Evolutionary conservation across 2,329 filamentous ascomycete genomes (phyloP).

Genomic region (Aspergillus sergii): DNA sequence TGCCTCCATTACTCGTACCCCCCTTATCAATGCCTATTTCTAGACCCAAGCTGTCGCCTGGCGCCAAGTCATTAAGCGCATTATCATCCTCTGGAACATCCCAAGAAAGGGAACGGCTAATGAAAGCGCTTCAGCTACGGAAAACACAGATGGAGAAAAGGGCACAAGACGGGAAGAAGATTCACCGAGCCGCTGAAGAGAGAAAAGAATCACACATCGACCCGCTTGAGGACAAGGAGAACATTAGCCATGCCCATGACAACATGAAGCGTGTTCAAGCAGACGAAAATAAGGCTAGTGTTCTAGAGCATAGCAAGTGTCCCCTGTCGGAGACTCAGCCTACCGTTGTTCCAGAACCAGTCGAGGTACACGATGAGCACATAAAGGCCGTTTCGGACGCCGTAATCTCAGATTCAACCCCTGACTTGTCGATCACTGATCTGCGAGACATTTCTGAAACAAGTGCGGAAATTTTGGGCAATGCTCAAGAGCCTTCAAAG

Average conservation of each 20-base stretch:
- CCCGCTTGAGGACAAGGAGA: conserved; percentile 28
- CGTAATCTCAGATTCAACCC: conserved; percentile 13
- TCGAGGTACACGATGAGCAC: conserved; percentile 5
- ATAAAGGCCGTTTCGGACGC: conserved; percentile 6
- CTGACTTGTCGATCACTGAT: conserved; percentile 22
- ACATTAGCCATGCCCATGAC: conserved; percentile 28
- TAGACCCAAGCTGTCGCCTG: conserved; percentile 40
- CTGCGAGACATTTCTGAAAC: conserved; percentile 22
- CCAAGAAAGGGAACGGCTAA: conserved; percentile 85
- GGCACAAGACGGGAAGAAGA: conserved; percentile 33
- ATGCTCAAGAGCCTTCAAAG: conserved; percentile 15
- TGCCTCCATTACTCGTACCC: conserved; percentile 43
- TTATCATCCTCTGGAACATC: conserved; percentile 63
- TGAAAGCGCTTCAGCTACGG: conserved; percentile 90
- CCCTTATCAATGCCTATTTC: conserved; percentile 38
- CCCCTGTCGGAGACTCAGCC: conserved; percentile 16
- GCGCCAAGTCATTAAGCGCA: conserved; percentile 49
- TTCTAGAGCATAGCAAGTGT: conserved; percentile 18
- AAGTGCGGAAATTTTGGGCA: conserved; percentile 16
- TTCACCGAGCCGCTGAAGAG: conserved; percentile 21
- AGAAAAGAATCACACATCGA: conserved; percentile 14
- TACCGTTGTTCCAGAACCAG: conserved; percentile 5
- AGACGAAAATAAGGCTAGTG: conserved; percentile 10
- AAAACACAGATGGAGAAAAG: conserved; percentile 70
- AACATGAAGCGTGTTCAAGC: conserved; percentile 15